Base-by-base conservation (phyloP, 2,329 filamentous ascomycete genomes). In the Penicillium sclerotigenum region DNA sequence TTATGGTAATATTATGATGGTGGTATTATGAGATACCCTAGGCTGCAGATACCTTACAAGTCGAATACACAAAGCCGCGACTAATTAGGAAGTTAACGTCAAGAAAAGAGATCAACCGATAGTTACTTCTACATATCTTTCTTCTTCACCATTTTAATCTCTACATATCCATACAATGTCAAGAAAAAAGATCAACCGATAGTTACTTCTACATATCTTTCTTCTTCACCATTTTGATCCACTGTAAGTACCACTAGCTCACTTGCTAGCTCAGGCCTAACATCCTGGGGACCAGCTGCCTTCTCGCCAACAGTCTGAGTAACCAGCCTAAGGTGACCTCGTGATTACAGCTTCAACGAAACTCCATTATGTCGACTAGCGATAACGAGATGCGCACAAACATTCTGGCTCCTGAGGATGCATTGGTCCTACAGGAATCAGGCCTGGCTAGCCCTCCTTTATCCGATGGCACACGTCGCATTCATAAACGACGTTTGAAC, bases 111-210 rank as follows among this genome's bases (percentile, higher is more conserved):
- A 18, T n/a, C 18, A 50, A 13, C 34, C 34, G 10, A 18, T 34
- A 8, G 6, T 28, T 22, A 22, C 14, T 26, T 22, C 33, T 29
- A 24, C 16, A 37, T 18, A 18, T 37, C 34, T 18, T 18, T 18
- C n/a, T 18, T 18, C 34, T 37, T 34, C n/a, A 7, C 8, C 18
- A 18, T 37, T 37, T 37, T 37, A 37, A 18, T 18, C n/a, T n/a
- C n/a, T n/a, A n/a, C n/a, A n/a, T n/a, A n/a, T 52, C 52, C 46
- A 52, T 29, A 45, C 46, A 22, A 7, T 5, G 26, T 53, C 41
- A 54, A 54, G 36, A 36, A 26, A 41, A 5, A 28, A 16, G 7
- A 18, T n/a, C 18, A 50, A 13, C 34, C 34, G 10, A 18, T 34
- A 8, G 6, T 28, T 22, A 22, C 14, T 26, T 22, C 33, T 29